Evolutionary conservation across 2,329 filamentous ascomycete genomes (phyloP).

Genomic region (Dothidotthia symphoricarpi): DNA sequence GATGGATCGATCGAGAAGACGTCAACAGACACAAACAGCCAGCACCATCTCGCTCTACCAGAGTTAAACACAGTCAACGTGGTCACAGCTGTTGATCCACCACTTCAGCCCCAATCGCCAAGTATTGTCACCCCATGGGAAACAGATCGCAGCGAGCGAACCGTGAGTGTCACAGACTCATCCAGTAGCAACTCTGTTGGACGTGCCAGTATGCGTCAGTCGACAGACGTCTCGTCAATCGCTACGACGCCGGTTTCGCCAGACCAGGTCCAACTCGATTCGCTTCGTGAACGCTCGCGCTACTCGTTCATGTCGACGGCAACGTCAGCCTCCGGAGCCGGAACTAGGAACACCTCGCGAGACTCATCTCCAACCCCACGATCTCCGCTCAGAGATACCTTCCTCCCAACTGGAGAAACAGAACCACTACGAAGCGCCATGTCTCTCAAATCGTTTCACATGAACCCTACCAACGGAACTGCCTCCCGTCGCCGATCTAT

Average conservation of each 20-base stretch:
- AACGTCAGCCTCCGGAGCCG: conserved; percentile 35
- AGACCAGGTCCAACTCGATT: conserved; percentile 38
- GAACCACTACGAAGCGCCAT: conserved; percentile 36
- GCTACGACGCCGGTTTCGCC: conserved; percentile 37
- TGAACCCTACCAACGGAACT: conserved; percentile 33
- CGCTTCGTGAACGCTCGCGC: conserved; percentile 39
- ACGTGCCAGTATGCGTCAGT: conserved; percentile 29
- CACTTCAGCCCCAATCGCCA: conserved; percentile 30
- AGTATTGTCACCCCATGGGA: conserved; percentile 36
- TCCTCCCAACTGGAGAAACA: conserved; percentile 19
- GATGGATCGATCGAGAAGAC: conserved; percentile 25
- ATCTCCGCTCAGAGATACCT: conserved; percentile 34
- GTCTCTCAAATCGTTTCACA: conserved; percentile 41
- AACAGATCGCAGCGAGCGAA: conserved; percentile 25
- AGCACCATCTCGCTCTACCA: conserved; percentile 40
- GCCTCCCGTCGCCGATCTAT: conserved; percentile 40
- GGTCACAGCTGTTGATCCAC: conserved; percentile 38
- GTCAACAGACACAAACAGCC: conserved; percentile 33
- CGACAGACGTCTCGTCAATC: conserved; percentile 37
- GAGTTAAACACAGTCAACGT: conserved; percentile 33
- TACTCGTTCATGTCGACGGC: conserved; percentile 40
- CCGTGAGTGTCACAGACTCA: conserved; percentile 31
- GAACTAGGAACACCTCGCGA: conserved; percentile 37
- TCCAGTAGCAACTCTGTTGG: conserved; percentile 30
- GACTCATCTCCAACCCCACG: conserved; percentile 37